phyloP scores from a whole-genome alignment of 306 rosid species.

The Fagus crenata region DNA sequence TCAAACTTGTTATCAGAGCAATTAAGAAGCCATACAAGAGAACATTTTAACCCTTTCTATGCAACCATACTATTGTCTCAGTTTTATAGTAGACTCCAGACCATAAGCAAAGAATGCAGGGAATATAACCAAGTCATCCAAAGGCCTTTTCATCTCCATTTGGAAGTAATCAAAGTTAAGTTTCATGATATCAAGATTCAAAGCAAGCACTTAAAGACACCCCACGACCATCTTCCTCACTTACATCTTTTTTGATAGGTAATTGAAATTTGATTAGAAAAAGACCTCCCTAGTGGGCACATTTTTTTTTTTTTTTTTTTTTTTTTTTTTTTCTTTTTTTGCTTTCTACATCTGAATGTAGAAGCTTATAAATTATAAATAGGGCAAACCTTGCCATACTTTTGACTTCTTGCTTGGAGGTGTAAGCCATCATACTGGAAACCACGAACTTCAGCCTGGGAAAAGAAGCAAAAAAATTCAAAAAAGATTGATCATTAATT shows the following conservation, averaged over 20 bases:
- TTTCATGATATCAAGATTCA: slow-evolving; percentile 82
- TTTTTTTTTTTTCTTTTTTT: too few relatives aligned
- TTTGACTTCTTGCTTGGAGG: too few relatives aligned
- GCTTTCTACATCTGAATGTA: not conserved
- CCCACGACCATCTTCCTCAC: slow-evolving; percentile 62
- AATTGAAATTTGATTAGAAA: too few relatives aligned
- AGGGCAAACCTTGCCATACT: too few relatives aligned
- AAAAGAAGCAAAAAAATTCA: not conserved
- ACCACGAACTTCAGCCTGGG: too few relatives aligned
- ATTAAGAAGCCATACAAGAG: slow-evolving; percentile 92
- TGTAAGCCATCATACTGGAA: too few relatives aligned
- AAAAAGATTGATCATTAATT: too few relatives aligned
- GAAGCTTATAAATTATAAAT: too few relatives aligned
- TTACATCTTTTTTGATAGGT: not conserved
- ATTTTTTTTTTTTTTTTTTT: too few relatives aligned
- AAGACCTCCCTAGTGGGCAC: too few relatives aligned
- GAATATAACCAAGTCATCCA: slow-evolving; percentile 77
- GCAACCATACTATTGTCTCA: slow-evolving; percentile 66
- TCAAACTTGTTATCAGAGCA: slow-evolving; percentile 87
- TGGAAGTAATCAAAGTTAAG: slow-evolving; percentile 66
- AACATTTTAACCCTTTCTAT: slow-evolving; percentile 70
- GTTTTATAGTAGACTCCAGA: slow-evolving; percentile 80
- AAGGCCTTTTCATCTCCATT: slow-evolving; percentile 67
- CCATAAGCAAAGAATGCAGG: slow-evolving; percentile 91
- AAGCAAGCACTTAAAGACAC: slow-evolving; percentile 90